Percentiles rank a stretch among this genome's conserved stretches.
These are phyloP conservation scores for Acrodontium crateriforme DNA, from an alignment of 2,329 filamentous ascomycete genomes.

Conservation along the genomic window DNA sequence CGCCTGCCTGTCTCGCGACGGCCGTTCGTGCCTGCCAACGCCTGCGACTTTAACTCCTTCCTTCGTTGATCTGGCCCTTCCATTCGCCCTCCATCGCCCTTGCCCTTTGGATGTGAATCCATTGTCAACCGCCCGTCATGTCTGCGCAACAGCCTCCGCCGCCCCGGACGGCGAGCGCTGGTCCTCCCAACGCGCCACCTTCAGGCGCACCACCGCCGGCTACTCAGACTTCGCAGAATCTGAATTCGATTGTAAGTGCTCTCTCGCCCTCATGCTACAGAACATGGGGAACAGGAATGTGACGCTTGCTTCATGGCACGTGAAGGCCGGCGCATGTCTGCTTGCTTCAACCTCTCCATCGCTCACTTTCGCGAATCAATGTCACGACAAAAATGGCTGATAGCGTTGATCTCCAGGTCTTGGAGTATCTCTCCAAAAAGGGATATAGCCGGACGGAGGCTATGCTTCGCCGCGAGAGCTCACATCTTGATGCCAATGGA, in stretches of 20 bases:
- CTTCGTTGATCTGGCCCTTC: no score
- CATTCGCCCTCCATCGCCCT: no score
- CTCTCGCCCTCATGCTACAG: not conserved
- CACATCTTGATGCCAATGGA: slow-evolving; percentile 67
- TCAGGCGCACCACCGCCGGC: slow-evolving; percentile 26
- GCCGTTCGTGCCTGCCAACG: no score
- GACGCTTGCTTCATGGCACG: no score
- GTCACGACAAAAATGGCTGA: no score
- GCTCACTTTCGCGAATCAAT: no score
- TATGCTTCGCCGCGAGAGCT: slow-evolving; percentile 80
- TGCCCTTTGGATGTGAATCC: no score
- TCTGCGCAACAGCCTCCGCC: slow-evolving; percentile 23
- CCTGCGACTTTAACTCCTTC: no score
- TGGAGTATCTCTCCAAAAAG: slow-evolving; percentile 91
- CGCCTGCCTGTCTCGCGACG: no score
- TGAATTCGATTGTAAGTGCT: slow-evolving; percentile 83
- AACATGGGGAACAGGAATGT: no score
- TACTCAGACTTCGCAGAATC: slow-evolving; percentile 58
- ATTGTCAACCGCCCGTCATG: slow-evolving; percentile 19
- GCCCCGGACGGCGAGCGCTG: slow-evolving; percentile 22
- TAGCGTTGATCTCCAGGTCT: slow-evolving; percentile 51
- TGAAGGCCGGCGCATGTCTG: no score
- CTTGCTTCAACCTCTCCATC: slow-evolving; percentile 1
- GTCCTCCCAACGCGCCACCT: slow-evolving; percentile 24
- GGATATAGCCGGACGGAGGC: slow-evolving; percentile 89